Conservation (phyloP, 106 monocot genomes). For the Acorus calamus region DNA sequence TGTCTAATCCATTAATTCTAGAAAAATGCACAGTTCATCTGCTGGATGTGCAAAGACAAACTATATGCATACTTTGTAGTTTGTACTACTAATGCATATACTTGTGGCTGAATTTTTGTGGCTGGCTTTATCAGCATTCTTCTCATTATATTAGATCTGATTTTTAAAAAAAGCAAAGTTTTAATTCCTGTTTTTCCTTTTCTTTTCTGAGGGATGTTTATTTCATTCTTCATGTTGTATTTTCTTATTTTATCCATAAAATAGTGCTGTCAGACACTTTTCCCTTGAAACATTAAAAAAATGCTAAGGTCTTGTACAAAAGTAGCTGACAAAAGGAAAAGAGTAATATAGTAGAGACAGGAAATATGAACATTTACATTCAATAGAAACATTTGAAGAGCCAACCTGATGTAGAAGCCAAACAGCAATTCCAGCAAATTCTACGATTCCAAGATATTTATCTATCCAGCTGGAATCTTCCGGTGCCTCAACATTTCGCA, state of each 20-base stretch:
- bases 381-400: background rate
- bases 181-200: no score
- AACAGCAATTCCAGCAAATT: slow-evolving; percentile 79
- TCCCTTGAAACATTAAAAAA: background rate
- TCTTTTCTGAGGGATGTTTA: no score
- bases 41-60: no score
- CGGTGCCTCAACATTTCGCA: slow-evolving; percentile 49
- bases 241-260: background rate
- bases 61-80: no score
- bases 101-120: no score
- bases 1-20: no score
- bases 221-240: no score
- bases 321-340: background rate
- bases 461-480: slow-evolving; percentile 82
- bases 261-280: background rate
- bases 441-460: slow-evolving; percentile 70
- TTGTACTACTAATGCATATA: no score
- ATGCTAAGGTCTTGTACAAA: background rate
- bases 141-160: no score
- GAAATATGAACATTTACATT: slow-evolving; percentile 1
- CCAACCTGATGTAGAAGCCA: slow-evolving; percentile 91
- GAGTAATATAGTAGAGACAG: background rate
- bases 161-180: no score
- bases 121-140: no score
- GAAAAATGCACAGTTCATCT: no score